Evolutionary conservation across 2,329 filamentous ascomycete genomes (phyloP), one percentile per base, ranked within the genome.

Genomic region (Xylaria sp.): DNA sequence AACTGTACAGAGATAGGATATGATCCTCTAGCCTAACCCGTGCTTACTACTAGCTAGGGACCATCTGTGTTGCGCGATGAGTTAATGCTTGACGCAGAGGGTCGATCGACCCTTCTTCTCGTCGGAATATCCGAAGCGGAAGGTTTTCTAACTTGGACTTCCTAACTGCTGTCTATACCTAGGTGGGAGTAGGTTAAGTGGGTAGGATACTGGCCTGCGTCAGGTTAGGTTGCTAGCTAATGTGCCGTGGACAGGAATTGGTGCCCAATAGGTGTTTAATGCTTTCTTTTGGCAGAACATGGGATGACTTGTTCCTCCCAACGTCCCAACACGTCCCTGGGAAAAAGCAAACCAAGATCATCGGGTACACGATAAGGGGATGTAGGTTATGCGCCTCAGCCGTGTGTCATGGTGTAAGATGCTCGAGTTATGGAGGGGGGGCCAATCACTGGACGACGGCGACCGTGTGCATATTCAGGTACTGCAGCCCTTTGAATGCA

Each of bases 281-380:
- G 19, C 40, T 56, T 61, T 33, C 61, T 51, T 56, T 50, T 64
- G 52, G 51, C 57, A 42, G 52, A 35, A 40, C 43, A 43, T 53
- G 37, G 47, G 43, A 57, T 47, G 50, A 17, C 21, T 35, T 35
- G 52, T 28, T 43, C 35, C 38, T 37, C 11, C 37, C 38, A 31
- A 31, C 25, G 6, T 35, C 31, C 37, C 31, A 19, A 45, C 21
- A 45, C n/a, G 33, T 38, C 52, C 50, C 43, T 55, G 19, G 19
- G 43, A 49, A 59, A 62, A 63, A 53, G 40, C 38, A 52, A 52
- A 43, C 23, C 7, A 28, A 38, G 38, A 42, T n/a, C n/a, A 37
- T 4, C 28, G 17, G 8, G n/a, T 14, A 40, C 25, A 25, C 21
- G 6, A 23, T 17, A 53, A 37, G 45, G 38, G 14, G 14, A 33